Base-by-base conservation (phyloP, 2,329 filamentous ascomycete genomes). In the Akanthomyces uredinophilus region DNA sequence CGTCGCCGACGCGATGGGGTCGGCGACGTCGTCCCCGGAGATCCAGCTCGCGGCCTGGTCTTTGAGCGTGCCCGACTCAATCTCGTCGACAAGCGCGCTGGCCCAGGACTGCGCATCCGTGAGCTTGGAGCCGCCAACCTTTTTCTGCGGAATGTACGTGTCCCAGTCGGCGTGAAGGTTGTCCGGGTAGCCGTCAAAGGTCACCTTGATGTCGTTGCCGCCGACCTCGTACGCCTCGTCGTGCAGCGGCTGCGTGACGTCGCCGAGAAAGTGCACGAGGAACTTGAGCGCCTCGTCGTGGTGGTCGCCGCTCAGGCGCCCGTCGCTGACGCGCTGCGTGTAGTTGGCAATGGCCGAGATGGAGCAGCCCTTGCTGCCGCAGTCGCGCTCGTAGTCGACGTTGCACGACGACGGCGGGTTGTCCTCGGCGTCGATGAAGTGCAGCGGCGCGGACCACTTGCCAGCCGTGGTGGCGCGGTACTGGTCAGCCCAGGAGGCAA, bases 101-200 rank as follows among this genome's bases (percentile, higher is more conserved):
- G 78, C 74, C 77, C 78, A 80, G 4, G 70, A 65, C 68, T 73
- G 72, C 2, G 77, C 78, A 3, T 73, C 69, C 24, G 71, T 51
- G 47, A 75, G 67, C 4, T 67, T 69, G 32, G 68, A 69, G 64
- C 75, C 76, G 60, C 76, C 77, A 1, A 73, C 69, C 39, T 76
- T 70, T 57, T 73, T 72, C 67, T 84, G 78, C 13, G 83, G 80
- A 64, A 87, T 86, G 55, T 78, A 74, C 6, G 80, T 83, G 69
- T 88, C 86, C 86, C 85, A 88, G 56, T 83, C 77, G 5, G 81
- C 70, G 70, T 88, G 86, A 6, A 88, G 76, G 69, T 88, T 88
- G 32, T 81, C 82, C 43, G 69, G 67, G 27, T 78, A 74, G 16
- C 78, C 60, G 44, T 35, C 60, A 56, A 62, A 62, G n/a, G 86